Evolutionary conservation across 228 moss, liverwort and hornwort genomes (phyloP), one percentile per base, ranked within the genome.

Genomic region (Sphagnum magellanicum): DNA sequence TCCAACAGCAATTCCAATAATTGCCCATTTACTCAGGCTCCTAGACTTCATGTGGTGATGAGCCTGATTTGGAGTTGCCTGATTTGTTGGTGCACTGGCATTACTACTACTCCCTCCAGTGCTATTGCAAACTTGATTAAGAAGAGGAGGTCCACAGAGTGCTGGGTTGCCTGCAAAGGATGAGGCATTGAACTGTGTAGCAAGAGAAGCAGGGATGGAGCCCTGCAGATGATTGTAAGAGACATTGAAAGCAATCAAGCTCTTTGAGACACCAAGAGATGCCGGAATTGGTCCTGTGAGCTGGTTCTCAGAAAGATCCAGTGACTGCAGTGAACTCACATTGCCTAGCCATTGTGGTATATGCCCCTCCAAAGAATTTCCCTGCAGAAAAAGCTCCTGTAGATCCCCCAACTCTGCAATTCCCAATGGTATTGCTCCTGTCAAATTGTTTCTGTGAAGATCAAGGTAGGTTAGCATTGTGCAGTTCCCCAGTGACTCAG

Each of bases 291-390:
- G 10, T 6, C 94, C 91, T 0, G 75, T 72, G 67, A 91, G 66
- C 55, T 74, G 79, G 74, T 94, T 94, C 51, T 79, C 79, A 1
- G 91, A 91, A 4, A 91, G 57, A 70, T 94, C 88, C 12, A 91
- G 51, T 5, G 70, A 68, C 4, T 51, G 67, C 51, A 95, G 47
- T 10, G 63, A 60, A 8, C 59, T 67, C 48, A 84, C 66, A 10
- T 75, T 75, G 55, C 85, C 79, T 70, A 88, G 63, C 53, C 81
- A 74, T 5, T 75, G 11, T 50, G 75, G 90, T 73, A 95, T 81
- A 4, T 48, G 68, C 4, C 92, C 92, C 0, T 75, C 79, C 47
- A 95, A 72, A 0, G 77, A 53, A 76, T 95, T 95, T 5, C 78
- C 70, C 73, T 80, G 80, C n/a, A 95, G 64, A 10, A 85, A 82